Conservation (phyloP, 2,329 filamentous ascomycete species). For the Lachnellula cervina region DNA sequence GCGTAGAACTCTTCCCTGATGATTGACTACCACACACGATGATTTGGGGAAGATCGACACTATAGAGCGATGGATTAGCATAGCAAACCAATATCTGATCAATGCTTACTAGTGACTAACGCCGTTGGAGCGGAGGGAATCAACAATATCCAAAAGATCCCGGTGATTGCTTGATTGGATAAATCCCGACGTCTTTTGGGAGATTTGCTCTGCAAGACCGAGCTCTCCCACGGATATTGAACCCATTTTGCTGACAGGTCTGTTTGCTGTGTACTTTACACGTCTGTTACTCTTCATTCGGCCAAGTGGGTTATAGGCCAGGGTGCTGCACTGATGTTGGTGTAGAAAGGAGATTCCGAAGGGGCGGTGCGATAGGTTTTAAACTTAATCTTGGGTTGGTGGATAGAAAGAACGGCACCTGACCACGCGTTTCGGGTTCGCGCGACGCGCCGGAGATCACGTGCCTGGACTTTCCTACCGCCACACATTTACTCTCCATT, state of each 20-base stretch:
- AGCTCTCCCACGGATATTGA: background rate
- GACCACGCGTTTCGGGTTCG: too few relatives aligned
- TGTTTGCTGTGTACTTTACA: background rate
- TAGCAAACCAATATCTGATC: background rate
- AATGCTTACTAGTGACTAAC: constrained; percentile 12
- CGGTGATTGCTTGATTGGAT: constrained; percentile 42
- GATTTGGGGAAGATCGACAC: constrained; percentile 39
- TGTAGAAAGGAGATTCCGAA: too few relatives aligned
- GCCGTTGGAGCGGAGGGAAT: constrained; percentile 41
- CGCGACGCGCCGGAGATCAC: too few relatives aligned
- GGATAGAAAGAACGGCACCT: too few relatives aligned
- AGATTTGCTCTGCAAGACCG: constrained; percentile 10
- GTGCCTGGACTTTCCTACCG: too few relatives aligned
- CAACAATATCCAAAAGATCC: constrained; percentile 52
- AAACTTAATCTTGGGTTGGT: too few relatives aligned
- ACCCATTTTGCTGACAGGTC: background rate
- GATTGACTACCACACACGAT: constrained; percentile 39
- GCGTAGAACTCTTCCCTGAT: constrained; percentile 32
- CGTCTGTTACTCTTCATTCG: background rate
- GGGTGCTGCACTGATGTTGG: too few relatives aligned
- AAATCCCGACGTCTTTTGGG: constrained; percentile 3
- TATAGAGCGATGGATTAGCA: background rate
- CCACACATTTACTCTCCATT: too few relatives aligned
- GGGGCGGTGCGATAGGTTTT: too few relatives aligned
- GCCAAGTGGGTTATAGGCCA: too few relatives aligned